Conservation (phyloP, 2,329 filamentous ascomycete species). For the Immersiporthe knoxdaviesiana region DNA sequence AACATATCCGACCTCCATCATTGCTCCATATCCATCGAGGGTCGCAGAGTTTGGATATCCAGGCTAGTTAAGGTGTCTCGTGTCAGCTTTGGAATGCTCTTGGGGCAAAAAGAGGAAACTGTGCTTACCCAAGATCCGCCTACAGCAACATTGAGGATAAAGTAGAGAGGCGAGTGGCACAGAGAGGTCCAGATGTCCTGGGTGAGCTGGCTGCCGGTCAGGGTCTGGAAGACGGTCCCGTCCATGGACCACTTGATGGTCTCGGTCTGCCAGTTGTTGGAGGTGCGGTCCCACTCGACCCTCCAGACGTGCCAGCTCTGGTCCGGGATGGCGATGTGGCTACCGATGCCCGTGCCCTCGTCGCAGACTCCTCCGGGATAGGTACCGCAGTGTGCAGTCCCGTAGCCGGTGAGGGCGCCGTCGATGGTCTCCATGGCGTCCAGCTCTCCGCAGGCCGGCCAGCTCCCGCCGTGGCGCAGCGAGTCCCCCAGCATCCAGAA, state of each 20-base stretch:
- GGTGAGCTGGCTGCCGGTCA: constrained; percentile 48
- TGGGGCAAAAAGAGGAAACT: too few species aligned
- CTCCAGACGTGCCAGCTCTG: constrained; percentile 54
- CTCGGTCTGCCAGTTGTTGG: constrained; percentile 49
- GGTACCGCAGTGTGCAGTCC: constrained; percentile 52
- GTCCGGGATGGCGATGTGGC: constrained; percentile 45
- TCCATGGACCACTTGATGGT: constrained; percentile 54
- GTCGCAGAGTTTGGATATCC: constrained; percentile 37
- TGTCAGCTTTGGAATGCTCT: neutral
- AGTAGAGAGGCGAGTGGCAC: constrained; percentile 34
- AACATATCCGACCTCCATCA: constrained; percentile 40
- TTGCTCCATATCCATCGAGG: constrained; percentile 35
- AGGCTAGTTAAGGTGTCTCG: constrained; percentile 34
- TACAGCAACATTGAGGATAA: constrained; percentile 39
- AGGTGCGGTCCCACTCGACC: constrained; percentile 50
- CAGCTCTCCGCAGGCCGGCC: constrained; percentile 54
- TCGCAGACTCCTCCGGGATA: constrained; percentile 46
- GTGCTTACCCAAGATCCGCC: constrained; percentile 39
- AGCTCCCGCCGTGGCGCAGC: constrained; percentile 48
- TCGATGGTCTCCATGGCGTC: constrained; percentile 56
- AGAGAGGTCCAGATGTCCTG: constrained; percentile 47
- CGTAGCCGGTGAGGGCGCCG: constrained; percentile 49
- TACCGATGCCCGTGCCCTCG: constrained; percentile 48
- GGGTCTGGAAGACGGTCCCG: constrained; percentile 46
- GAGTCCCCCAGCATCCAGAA: constrained; percentile 57